Conservation (phyloP, 2,329 filamentous ascomycete species). For the Lachnellula suecica region DNA sequence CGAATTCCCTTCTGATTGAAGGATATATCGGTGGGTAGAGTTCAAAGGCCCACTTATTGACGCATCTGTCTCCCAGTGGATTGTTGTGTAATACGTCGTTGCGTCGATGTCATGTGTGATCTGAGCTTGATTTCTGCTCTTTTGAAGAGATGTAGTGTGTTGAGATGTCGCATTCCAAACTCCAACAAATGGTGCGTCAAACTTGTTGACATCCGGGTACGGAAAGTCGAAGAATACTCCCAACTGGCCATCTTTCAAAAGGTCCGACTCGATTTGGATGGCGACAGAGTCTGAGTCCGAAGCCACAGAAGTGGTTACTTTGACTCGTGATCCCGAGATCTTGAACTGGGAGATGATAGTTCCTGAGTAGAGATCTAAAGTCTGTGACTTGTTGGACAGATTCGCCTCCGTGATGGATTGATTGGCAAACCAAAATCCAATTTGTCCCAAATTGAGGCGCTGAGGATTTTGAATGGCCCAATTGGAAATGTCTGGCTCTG, state of each 20-base stretch:
- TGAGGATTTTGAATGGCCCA: slow-evolving; percentile 53
- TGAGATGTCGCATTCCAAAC: slow-evolving; percentile 39
- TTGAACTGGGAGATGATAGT: slow-evolving; percentile 39
- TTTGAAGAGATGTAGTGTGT: slow-evolving; percentile 35
- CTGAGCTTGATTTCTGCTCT: slow-evolving; percentile 23
- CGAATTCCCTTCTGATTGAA: slow-evolving; percentile 6
- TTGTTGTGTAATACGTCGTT: slow-evolving; percentile 37
- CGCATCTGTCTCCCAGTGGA: slow-evolving; percentile 20
- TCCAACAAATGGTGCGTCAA: slow-evolving; percentile 41
- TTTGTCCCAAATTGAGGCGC: slow-evolving; percentile 42
- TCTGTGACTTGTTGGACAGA: slow-evolving; percentile 34
- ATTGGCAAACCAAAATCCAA: slow-evolving; percentile 38
- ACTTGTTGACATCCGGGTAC: slow-evolving; percentile 43
- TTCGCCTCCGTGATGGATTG: slow-evolving; percentile 30
- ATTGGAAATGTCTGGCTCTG: slow-evolving; percentile 39
- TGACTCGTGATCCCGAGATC: slow-evolving; percentile 32
- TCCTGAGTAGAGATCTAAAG: slow-evolving; percentile 39
- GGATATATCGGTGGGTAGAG: slow-evolving; percentile 23
- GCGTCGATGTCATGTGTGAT: slow-evolving; percentile 40
- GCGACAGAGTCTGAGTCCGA: slow-evolving; percentile 39
- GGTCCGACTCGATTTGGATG: slow-evolving; percentile 37
- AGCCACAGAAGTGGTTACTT: slow-evolving; percentile 38
- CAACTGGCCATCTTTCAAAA: slow-evolving; percentile 35
- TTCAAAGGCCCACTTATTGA: slow-evolving; percentile 14
- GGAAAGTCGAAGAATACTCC: slow-evolving; percentile 43